Percentiles rank a stretch among this genome's conserved stretches.
Evolutionary conservation across 495 filamentous ascomycete genomes (phyloP).

Genomic region (Penicillium alfredii): DNA sequence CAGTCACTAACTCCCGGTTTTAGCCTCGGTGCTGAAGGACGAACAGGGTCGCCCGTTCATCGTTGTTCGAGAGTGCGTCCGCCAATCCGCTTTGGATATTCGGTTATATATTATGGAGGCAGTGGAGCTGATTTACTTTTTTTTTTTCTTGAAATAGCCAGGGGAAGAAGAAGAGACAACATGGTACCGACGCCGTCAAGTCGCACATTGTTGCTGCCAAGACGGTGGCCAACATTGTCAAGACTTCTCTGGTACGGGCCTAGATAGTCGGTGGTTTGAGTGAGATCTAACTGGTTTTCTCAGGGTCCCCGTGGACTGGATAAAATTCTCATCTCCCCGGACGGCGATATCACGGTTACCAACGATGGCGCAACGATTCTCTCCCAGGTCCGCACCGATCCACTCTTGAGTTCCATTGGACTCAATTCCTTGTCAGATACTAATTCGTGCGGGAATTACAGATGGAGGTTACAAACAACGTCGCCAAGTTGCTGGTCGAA

Average conservation of each 20-base stretch:
- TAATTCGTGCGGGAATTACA: slow-evolving; percentile 22
- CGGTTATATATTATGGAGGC: slow-evolving; percentile 4
- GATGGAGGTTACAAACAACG: slow-evolving; percentile 99
- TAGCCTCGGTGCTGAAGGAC: slow-evolving; percentile 77
- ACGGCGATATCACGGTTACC: slow-evolving; percentile 98
- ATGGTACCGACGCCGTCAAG: slow-evolving; percentile 95
- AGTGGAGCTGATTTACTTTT: no score
- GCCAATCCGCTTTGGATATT: slow-evolving; percentile 12
- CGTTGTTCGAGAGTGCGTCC: slow-evolving; percentile 90
- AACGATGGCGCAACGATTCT: slow-evolving; percentile 99
- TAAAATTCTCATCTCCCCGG: slow-evolving; percentile 98
- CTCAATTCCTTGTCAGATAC: slow-evolving; percentile 3
- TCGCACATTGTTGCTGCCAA: slow-evolving; percentile 93
- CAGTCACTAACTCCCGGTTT: slow-evolving; percentile 26
- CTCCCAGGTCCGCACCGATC: slow-evolving; percentile 55
- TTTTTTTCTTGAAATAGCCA: no score
- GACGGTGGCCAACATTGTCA: slow-evolving; percentile 95
- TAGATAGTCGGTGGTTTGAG: not conserved
- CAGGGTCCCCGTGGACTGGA: slow-evolving; percentile 92
- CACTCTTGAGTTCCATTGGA: slow-evolving; percentile 6
- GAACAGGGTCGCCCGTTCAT: slow-evolving; percentile 97
- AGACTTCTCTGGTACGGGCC: slow-evolving; percentile 70
- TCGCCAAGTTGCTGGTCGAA: slow-evolving; percentile 93
- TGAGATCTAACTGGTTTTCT: slow-evolving; percentile 15
- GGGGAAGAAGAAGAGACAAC: slow-evolving; percentile 95